These are phyloP conservation scores for Heliamphora pulchella DNA, from an alignment of 179 eudicot genomes.

Conservation along the genomic window DNA sequence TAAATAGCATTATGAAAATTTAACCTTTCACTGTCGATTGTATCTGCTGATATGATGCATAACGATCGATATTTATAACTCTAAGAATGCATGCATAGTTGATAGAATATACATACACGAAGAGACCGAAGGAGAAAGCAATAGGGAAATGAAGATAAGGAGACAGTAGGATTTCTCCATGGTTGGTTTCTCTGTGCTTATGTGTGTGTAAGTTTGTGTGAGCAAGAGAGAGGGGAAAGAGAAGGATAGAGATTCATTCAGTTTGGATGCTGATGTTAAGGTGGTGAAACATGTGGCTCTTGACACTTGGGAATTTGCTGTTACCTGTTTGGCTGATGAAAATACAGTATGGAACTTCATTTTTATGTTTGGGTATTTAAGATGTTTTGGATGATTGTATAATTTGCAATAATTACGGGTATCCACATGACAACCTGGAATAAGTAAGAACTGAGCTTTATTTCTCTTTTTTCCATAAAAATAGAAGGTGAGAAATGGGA, in stretches of 20 bases:
- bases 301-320: neutral
- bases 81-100: too few relatives aligned
- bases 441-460: neutral
- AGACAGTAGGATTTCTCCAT: neutral
- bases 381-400: neutral
- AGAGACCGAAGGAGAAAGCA: neutral
- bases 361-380: neutral
- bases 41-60: too few relatives aligned
- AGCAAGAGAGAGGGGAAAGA: neutral
- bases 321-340: slow-evolving; percentile 2
- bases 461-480: neutral
- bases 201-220: neutral
- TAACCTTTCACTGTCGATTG: too few relatives aligned
- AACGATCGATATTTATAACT: too few relatives aligned
- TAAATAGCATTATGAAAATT: too few relatives aligned
- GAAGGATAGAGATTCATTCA: slow-evolving; percentile 8
- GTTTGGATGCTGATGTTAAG: neutral
- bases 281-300: slow-evolving; percentile 6
- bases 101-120: neutral
- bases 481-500: neutral
- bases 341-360: neutral
- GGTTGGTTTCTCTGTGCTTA: neutral
- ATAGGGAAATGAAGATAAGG: neutral
- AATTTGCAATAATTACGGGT: neutral
- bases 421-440: neutral